A percentile compares a stretch with the other conserved stretches of the same genome.
Conservation (phyloP, 441 rosid species). For the Syzygium syzygioides region DNA sequence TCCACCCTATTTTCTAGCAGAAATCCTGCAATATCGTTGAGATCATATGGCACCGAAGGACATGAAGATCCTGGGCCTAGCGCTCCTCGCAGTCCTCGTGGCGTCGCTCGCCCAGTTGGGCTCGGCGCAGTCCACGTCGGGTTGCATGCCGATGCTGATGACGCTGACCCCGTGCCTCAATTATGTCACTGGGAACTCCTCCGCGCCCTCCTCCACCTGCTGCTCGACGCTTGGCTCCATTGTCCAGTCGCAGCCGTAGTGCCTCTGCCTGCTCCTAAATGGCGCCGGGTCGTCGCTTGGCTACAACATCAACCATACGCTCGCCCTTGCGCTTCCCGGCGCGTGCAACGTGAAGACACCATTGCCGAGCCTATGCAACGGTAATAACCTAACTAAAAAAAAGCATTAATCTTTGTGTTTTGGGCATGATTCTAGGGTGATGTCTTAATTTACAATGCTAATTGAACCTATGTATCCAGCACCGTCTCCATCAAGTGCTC, state of each 20-base stretch:
- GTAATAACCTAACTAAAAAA: constrained; percentile 7
- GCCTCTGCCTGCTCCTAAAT: constrained; percentile 48
- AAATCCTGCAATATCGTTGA: not conserved
- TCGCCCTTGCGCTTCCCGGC: constrained; percentile 37
- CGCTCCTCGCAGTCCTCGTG: not conserved
- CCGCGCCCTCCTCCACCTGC: constrained; percentile 53
- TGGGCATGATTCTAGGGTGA: not conserved
- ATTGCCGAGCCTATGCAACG: constrained; percentile 36
- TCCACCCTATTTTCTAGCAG: too few species aligned
- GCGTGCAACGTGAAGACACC: constrained; percentile 42
- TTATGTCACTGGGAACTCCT: constrained; percentile 58
- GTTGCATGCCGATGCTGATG: constrained; percentile 17
- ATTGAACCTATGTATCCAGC: constrained; percentile 20
- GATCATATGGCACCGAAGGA: not conserved
- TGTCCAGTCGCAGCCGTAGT: constrained; percentile 48
- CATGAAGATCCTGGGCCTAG: not conserved
- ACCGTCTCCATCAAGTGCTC: constrained; percentile 16
- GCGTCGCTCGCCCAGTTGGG: accelerated
- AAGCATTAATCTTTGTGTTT: not conserved
- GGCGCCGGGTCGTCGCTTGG: constrained; percentile 36
- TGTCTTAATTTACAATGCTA: not conserved
- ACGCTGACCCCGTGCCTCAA: constrained; percentile 48
- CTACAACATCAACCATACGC: constrained; percentile 46
- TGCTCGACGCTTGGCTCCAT: constrained; percentile 48
- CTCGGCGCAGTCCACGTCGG: not conserved